Conservation (phyloP, 805 yeast genomes). For the Scheffersomyces spartinae region DNA sequence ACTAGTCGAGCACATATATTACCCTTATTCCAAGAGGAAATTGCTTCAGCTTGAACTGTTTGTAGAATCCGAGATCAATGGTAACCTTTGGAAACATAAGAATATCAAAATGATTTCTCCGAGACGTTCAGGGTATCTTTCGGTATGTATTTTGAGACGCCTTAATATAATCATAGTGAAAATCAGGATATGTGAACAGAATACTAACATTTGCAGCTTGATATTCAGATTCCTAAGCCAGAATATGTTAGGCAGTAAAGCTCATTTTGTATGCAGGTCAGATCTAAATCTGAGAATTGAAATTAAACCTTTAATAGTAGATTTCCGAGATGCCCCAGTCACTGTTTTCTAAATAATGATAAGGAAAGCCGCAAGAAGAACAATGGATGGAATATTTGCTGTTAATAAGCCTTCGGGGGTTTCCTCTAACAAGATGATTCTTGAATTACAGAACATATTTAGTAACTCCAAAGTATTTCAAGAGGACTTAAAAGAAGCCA, state of each 20-base stretch:
- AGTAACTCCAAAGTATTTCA: conserved; percentile 48
- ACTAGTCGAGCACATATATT: conserved; percentile 14
- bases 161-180: conserved; percentile 3
- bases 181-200: conserved; percentile 4
- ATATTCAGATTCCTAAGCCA: conserved; percentile 41
- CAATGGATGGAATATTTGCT: conserved; percentile 90
- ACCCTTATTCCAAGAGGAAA: conserved; percentile 14
- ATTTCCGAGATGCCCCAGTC: background rate
- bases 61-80: conserved; percentile 19
- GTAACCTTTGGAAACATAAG: conserved; percentile 7
- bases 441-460: conserved; percentile 52
- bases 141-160: conserved; percentile 20
- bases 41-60: conserved; percentile 33
- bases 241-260: background rate
- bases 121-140: conserved; percentile 39
- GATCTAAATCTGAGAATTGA: conserved; percentile 2
- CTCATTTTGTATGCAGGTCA: conserved; percentile 2
- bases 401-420: conserved; percentile 82
- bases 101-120: conserved; percentile 38
- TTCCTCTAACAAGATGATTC: conserved; percentile 65
- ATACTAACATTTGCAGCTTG: conserved; percentile 23
- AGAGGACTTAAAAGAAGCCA: conserved; percentile 38
- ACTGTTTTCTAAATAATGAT: background rate
- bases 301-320: background rate
- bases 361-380: conserved; percentile 1